These are phyloP conservation scores for Entomortierella parvispora DNA, from an alignment of 192 early-diverging fungal species.

Conservation along the genomic window DNA sequence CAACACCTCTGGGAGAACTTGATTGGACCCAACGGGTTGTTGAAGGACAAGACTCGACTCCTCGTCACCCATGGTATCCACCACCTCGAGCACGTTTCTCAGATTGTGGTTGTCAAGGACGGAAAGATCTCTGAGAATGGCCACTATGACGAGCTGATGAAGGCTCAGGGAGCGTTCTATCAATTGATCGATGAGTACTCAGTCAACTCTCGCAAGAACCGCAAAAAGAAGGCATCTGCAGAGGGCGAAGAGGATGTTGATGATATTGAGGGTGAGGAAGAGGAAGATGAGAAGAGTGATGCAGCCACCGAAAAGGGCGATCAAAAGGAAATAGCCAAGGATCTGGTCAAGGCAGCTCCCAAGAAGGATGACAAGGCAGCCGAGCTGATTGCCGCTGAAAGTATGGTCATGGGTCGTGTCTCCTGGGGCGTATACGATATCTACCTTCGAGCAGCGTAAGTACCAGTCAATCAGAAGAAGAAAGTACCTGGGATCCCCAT, in stretches of 20 bases:
- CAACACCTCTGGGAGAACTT: slow-evolving; percentile 71
- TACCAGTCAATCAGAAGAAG: neutral
- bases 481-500: neutral
- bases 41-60: slow-evolving; percentile 80
- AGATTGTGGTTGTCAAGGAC: slow-evolving; percentile 73
- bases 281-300: slow-evolving; percentile 11
- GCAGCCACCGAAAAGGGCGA: slow-evolving; percentile 3
- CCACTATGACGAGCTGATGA: slow-evolving; percentile 67
- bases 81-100: slow-evolving; percentile 76
- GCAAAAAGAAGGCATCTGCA: slow-evolving; percentile 2
- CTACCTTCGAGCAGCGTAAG: slow-evolving; percentile 76
- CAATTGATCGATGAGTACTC: slow-evolving; percentile 64
- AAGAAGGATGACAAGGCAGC: slow-evolving; percentile 37
- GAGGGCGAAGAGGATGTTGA: slow-evolving; percentile 28
- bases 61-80: slow-evolving; percentile 86
- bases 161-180: slow-evolving; percentile 60
- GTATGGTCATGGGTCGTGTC: slow-evolving; percentile 82
- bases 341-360: slow-evolving; percentile 8
- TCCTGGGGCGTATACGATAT: slow-evolving; percentile 77
- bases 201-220: slow-evolving; percentile 32
- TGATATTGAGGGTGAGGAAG: slow-evolving; percentile 4
- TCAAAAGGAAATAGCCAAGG: slow-evolving; percentile 5
- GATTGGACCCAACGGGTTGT: slow-evolving; percentile 76
- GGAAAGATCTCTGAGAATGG: slow-evolving; percentile 73
- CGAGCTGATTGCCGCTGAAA: slow-evolving; percentile 81